Conservation (phyloP, 192 early-diverging fungal genomes). For the Coemansia sp. region DNA sequence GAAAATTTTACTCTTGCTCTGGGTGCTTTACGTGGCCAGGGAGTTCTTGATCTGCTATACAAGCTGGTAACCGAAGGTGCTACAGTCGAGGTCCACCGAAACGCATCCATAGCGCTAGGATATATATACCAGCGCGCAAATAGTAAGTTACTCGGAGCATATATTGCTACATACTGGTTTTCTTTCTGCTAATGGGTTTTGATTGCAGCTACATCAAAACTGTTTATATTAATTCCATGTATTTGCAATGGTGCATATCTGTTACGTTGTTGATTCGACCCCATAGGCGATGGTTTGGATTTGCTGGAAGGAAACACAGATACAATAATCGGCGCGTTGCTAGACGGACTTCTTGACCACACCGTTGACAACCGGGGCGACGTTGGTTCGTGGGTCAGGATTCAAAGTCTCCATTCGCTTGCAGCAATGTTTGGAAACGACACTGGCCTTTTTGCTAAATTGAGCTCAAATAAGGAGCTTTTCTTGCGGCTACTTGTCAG, state of each 20-base stretch:
- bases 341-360: constrained; percentile 76
- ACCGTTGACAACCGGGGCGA: constrained; percentile 88
- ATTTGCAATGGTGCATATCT: too few species aligned
- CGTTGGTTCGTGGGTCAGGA: constrained; percentile 93
- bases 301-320: neutral
- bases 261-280: too few species aligned
- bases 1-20: constrained; percentile 42
- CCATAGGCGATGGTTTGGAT: neutral
- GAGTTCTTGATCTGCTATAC: constrained; percentile 20
- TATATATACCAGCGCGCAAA: constrained; percentile 15
- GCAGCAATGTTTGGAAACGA: constrained; percentile 39
- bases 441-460: constrained; percentile 1
- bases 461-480: constrained; percentile 28
- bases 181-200: too few species aligned
- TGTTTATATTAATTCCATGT: too few species aligned
- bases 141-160: constrained; percentile 5
- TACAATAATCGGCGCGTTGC: constrained; percentile 49
- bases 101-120: constrained; percentile 32
- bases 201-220: too few species aligned
- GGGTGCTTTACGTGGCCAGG: constrained; percentile 17
- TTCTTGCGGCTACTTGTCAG: constrained; percentile 29
- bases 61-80: constrained; percentile 8
- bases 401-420: constrained; percentile 60
- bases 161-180: neutral
- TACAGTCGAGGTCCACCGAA: constrained; percentile 39